Evolutionary conservation across 1,139 yeast genomes (phyloP).

Genomic region (Yamadazyma pseudoaaseri): DNA sequence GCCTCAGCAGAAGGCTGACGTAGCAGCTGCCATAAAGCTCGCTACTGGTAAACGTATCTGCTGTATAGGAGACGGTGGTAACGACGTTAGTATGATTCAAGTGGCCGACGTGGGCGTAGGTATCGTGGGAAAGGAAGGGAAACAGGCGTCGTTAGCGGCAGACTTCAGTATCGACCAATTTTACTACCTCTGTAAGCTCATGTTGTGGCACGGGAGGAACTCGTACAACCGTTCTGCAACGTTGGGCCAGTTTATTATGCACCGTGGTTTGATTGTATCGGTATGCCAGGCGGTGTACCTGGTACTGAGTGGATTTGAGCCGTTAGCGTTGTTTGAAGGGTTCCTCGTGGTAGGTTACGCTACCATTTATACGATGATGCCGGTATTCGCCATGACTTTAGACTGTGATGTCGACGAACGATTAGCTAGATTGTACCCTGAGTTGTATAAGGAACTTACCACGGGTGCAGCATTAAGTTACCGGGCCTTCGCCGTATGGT

Average conservation of each 20-base stretch:
- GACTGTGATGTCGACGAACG: conserved; percentile 92
- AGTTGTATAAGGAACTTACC: conserved; percentile 87
- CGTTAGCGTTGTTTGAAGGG: conserved; percentile 91
- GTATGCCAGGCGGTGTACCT: conserved; percentile 97
- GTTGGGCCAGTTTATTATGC: conserved; percentile 92
- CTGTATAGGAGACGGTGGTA: conserved; percentile 99
- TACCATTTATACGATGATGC: conserved; percentile 96
- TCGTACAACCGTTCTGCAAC: conserved; percentile 95
- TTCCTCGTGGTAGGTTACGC: conserved; percentile 99
- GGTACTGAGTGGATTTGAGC: conserved; percentile 82
- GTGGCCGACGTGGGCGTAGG: conserved; percentile 99
- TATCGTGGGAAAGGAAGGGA: conserved; percentile 97
- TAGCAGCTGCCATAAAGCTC: conserved; percentile 75
- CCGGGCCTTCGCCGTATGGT: conserved; percentile 90
- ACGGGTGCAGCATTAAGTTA: conserved; percentile 84
- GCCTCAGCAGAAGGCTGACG: conserved; percentile 98
- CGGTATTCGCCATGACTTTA: conserved; percentile 88
- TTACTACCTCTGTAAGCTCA: conserved; percentile 78
- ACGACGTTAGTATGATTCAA: conserved; percentile 98
- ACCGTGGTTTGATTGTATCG: conserved; percentile 89
- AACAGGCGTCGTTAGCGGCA: conserved; percentile 95
- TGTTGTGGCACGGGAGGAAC: conserved; percentile 98
- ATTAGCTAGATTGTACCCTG: conserved; percentile 89
- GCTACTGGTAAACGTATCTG: conserved; percentile 88
- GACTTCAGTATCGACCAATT: conserved; percentile 94